Percentiles rank a stretch among this genome's conserved stretches.
Evolutionary conservation across 768 basidiomycete species (phyloP).

Genomic region (Mycena galericulata): DNA sequence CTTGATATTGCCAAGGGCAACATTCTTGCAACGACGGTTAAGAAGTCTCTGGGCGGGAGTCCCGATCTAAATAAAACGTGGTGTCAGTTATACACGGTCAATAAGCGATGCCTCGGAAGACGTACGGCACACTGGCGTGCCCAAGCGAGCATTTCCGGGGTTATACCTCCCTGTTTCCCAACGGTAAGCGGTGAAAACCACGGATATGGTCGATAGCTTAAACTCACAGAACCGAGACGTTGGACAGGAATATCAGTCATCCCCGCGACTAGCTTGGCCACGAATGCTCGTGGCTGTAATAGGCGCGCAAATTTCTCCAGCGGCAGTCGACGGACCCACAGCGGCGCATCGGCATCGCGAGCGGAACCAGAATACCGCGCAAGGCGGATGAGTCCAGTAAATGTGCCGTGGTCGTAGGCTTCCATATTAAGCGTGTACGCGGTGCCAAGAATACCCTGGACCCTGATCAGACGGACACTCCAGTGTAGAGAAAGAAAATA

Average conservation of each 20-base stretch:
- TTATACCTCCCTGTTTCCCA: too few species aligned
- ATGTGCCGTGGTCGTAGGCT: neutral
- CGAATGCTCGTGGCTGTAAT: neutral
- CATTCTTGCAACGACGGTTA: neutral
- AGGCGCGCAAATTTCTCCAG: neutral
- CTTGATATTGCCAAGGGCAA: neutral
- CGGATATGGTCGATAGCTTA: too few species aligned
- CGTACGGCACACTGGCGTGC: neutral
- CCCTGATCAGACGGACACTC: neutral
- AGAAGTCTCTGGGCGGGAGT: neutral
- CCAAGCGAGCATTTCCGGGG: too few species aligned
- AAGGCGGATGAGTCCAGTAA: neutral
- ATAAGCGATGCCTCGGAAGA: neutral
- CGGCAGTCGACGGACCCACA: slow-evolving; percentile 6
- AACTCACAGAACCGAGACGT: too few species aligned
- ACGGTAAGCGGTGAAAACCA: too few species aligned
- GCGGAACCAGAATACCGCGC: neutral
- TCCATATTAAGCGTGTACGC: neutral
- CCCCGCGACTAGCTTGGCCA: neutral
- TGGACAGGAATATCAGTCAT: slow-evolving; percentile 1
- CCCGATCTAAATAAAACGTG: neutral
- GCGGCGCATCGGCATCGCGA: neutral
- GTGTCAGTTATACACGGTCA: neutral
- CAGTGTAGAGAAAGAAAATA: neutral
- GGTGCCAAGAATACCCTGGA: neutral